Percentiles rank a stretch among this genome's conserved stretches.
phyloP scores from a whole-genome alignment of 371 early-diverging fungal species.

The Haplosporangium sp. region DNA sequence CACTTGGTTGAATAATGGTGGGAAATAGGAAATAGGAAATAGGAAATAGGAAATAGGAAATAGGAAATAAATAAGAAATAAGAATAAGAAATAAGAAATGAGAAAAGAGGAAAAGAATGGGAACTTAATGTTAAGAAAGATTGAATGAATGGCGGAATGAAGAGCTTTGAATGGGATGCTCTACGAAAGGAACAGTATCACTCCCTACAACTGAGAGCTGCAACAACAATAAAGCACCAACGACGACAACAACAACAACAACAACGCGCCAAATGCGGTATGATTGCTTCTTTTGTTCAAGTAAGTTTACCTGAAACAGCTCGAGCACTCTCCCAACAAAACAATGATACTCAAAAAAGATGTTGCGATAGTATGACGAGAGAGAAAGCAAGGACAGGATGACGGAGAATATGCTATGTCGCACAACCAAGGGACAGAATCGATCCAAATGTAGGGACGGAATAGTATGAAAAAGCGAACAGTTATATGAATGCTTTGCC shows the following conservation, averaged over 20 bases:
- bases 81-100: not conserved
- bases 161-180: not conserved
- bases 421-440: not conserved
- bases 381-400: not conserved
- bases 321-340: not conserved
- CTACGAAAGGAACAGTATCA: not conserved
- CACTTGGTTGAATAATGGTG: no score
- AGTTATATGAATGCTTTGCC: not conserved
- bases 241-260: no score
- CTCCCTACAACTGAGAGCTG: not conserved
- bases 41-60: not conserved
- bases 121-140: not conserved
- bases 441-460: not conserved
- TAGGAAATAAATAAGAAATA: not conserved
- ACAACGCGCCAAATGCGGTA: not conserved
- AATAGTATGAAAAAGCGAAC: not conserved
- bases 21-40: no score
- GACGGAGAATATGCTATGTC: not conserved
- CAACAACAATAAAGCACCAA: no score
- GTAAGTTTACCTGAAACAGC: not conserved
- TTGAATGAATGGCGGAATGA: not conserved
- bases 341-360: not conserved
- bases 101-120: not conserved
- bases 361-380: not conserved
- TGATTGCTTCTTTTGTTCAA: conserved; percentile 1